Conservation (phyloP, 768 basidiomycete species). For the Trametes elegans region DNA sequence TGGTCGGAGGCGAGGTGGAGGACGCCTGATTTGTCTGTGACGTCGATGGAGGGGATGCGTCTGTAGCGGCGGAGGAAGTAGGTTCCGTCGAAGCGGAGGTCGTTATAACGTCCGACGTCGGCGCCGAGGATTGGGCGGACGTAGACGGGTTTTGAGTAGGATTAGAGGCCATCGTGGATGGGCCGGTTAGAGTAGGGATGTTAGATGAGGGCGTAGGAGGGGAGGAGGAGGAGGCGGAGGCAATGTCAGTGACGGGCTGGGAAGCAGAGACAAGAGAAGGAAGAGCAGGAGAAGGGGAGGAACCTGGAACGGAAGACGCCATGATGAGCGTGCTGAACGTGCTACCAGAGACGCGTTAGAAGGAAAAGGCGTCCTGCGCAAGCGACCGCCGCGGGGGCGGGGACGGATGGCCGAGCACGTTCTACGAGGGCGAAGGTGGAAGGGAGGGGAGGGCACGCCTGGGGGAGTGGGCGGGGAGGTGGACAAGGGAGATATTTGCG, state of each 20-base stretch:
- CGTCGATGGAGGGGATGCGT: constrained; percentile 16
- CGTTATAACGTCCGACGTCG: background rate
- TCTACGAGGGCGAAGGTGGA: background rate
- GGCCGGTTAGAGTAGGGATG: constrained; percentile 1
- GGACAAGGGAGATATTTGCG: background rate
- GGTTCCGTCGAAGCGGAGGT: background rate
- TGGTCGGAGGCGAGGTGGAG: background rate
- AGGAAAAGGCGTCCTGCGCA: too few species aligned
- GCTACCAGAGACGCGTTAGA: background rate
- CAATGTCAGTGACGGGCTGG: constrained; percentile 16
- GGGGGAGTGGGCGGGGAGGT: background rate
- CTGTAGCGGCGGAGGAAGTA: constrained; percentile 9
- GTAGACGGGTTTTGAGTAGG: background rate
- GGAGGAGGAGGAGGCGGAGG: constrained; percentile 20
- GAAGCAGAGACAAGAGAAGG: constrained; percentile 20
- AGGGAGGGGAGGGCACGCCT: background rate
- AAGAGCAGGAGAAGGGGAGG: constrained; percentile 18
- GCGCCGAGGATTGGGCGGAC: too few species aligned
- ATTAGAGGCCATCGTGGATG: constrained; percentile 8
- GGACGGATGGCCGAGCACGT: background rate
- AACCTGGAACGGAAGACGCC: constrained; percentile 13
- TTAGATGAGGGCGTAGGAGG: constrained; percentile 20
- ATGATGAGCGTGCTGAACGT: constrained; percentile 5
- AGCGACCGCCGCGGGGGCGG: background rate
- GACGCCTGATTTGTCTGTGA: constrained; percentile 16